phyloP scores from a whole-genome alignment of 2,329 filamentous ascomycete genomes.

The Fusarium tjaetaba region DNA sequence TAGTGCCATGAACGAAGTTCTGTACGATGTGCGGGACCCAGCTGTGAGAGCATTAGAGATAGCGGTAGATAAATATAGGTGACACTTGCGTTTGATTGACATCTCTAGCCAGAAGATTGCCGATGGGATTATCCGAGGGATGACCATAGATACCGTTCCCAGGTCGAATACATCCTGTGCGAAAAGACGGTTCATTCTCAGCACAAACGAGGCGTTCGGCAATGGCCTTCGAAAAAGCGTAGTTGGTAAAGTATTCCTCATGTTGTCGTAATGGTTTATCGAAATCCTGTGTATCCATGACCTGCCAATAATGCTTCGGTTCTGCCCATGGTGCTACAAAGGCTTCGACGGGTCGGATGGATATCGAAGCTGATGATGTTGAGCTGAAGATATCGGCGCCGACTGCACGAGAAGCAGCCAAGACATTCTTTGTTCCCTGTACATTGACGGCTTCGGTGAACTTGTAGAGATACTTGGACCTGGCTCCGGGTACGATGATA shows the following conservation, averaged over 20 bases:
- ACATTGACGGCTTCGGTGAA: constrained; percentile 5
- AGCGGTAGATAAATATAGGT: fast-evolving
- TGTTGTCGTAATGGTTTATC: neutral
- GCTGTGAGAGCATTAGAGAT: neutral
- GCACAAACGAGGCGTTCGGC: neutral
- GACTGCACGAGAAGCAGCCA: neutral
- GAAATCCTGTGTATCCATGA: neutral
- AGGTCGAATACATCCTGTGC: constrained; percentile 16
- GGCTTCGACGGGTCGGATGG: neutral
- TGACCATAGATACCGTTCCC: constrained; percentile 8
- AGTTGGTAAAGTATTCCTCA: neutral
- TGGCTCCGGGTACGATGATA: neutral
- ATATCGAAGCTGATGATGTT: constrained; percentile 1
- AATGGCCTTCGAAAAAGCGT: neutral
- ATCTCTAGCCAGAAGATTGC: neutral
- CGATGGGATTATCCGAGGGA: neutral
- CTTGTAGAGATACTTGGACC: constrained; percentile 1
- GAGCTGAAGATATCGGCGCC: constrained; percentile 5
- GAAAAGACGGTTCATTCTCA: neutral
- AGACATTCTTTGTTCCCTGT: constrained; percentile 4
- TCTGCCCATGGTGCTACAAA: constrained; percentile 2
- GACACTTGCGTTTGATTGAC: neutral
- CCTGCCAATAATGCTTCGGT: neutral
- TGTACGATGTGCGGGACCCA: constrained; percentile 9
- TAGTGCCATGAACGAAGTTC: constrained; percentile 3